phyloP scores from a whole-genome alignment of 1,284 basidiomycete species.

The Fomitopsis pinicola region DNA sequence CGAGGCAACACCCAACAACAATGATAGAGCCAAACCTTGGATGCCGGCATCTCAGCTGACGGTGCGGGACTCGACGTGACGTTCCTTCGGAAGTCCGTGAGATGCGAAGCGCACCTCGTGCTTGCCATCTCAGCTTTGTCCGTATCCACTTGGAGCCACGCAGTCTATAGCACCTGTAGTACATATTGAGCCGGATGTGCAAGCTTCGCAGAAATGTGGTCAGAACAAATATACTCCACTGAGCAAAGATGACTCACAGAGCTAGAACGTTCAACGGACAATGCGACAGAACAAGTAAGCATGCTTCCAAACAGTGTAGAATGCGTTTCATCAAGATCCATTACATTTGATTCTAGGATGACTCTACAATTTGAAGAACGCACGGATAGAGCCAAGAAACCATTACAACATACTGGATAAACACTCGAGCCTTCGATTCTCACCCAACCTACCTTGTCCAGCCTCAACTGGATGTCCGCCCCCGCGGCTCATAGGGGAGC shows the following conservation, averaged over 20 bases:
- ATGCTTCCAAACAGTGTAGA: neutral
- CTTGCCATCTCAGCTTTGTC: too few relatives aligned
- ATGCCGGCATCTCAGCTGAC: neutral
- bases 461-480: conserved; percentile 48
- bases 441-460: conserved; percentile 6
- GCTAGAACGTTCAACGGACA: too few relatives aligned
- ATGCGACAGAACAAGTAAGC: too few relatives aligned
- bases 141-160: neutral
- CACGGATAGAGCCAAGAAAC: conserved; percentile 18
- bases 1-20: neutral
- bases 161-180: neutral
- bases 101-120: neutral
- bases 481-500: conserved; percentile 73
- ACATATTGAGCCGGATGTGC: too few relatives aligned
- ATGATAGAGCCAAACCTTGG: neutral
- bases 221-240: too few relatives aligned
- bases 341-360: neutral
- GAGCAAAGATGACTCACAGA: too few relatives aligned
- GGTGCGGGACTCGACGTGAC: neutral
- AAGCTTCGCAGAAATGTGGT: too few relatives aligned
- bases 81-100: neutral
- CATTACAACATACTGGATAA: neutral
- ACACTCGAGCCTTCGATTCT: neutral
- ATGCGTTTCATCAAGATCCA: neutral
- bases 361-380: conserved; percentile 20